Evolutionary conservation across 371 early-diverging fungal genomes (phyloP), one percentile per base, ranked within the genome.

Genomic region (Funneliformis caledonium): DNA sequence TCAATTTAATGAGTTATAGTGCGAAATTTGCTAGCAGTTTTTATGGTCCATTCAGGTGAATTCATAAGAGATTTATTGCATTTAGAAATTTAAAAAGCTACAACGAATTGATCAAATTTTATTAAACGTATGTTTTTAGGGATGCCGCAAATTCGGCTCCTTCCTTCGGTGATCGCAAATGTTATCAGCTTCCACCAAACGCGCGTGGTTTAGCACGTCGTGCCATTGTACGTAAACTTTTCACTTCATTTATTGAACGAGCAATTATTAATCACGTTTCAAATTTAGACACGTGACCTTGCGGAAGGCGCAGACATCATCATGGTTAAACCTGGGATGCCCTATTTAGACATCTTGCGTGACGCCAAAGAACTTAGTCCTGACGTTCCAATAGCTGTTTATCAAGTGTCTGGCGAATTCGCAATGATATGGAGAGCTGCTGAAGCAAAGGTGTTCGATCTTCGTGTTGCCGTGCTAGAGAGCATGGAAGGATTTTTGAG

Each of bases 261-360:
- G 10, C 8, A 31, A 26, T 31, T 31, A 64, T 12, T 64, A 31
- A 31, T 9, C 9, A 26, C 26, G 19, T 64, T n/a, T n/a, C 6
- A 80, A 45, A n/a, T 47, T 16, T 69, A 86, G 87, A 78, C 86
- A 62, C 92, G 98, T 61, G 98, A 98, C 85, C 92, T 95, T 82
- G 89, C 87, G 22, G 99, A 98, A 85, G 99, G 99, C 22, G 98
- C 98, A 9, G 99, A 98, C 86, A 91, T 97, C 43, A 89, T 98
- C 67, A 97, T 98, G 96, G 97, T 98, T 82, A 98, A 98, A 88
- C 99, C 99, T 4, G 97, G 95, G 33, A 92, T 92, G 80, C 97
- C 97, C 37, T 98, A 98, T 85, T 88, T 98, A 61, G 99, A 98
- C 85, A 94, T 98, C 76, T 90, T 98, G 19, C 91, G 97, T 26